A percentile compares a stretch with the other conserved stretches of the same genome.
phyloP scores from a whole-genome alignment of 1,284 basidiomycete species.

The Leucoagaricus sp. region DNA sequence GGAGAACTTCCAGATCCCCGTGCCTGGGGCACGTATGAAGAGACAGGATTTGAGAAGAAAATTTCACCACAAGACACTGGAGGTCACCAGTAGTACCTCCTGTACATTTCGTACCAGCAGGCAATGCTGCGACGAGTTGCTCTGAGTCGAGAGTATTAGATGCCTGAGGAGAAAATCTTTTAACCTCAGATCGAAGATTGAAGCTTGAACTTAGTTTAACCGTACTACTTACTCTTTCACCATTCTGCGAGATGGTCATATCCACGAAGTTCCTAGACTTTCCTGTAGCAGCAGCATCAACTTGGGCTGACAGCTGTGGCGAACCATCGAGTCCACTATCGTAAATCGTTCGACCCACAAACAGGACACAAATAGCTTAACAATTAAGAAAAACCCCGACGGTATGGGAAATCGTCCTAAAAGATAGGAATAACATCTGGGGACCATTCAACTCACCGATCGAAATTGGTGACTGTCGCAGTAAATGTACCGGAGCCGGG shows the following conservation, averaged over 20 bases:
- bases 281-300: constrained; percentile 42
- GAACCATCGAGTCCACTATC: constrained; percentile 45
- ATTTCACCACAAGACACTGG: constrained; percentile 47
- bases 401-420: too few species aligned
- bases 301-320: constrained; percentile 42
- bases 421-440: too few species aligned
- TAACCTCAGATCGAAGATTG: neutral
- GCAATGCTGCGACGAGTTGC: constrained; percentile 42
- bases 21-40: too few species aligned
- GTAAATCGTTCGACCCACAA: too few species aligned
- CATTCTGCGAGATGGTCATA: constrained; percentile 41
- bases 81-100: constrained; percentile 43
- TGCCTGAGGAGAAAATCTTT: constrained; percentile 22
- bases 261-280: constrained; percentile 38
- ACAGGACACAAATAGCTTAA: too few species aligned
- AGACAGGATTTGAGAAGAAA: neutral
- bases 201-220: too few species aligned
- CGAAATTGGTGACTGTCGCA: constrained; percentile 49
- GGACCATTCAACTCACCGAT: constrained; percentile 46
- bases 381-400: too few species aligned
- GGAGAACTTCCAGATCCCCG: neutral
- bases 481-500: constrained; percentile 45
- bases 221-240: constrained; percentile 34
- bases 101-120: constrained; percentile 47
- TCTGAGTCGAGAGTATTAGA: constrained; percentile 37